Base-by-base conservation (phyloP, 352 stramenopile species). In the Pythium pectinolyticum region DNA sequence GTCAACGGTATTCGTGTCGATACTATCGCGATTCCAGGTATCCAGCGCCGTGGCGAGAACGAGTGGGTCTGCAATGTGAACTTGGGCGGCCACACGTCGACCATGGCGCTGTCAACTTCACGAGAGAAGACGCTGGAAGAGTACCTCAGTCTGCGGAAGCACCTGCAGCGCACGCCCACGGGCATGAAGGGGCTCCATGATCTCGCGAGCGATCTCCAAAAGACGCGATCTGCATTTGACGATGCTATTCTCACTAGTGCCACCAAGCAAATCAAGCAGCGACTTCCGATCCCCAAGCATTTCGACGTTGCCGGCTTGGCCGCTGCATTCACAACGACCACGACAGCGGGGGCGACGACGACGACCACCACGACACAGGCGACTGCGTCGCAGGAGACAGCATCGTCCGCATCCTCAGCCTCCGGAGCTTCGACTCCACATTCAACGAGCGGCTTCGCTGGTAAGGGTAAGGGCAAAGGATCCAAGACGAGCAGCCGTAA, bases 31-130 rank as follows among this genome's bases (percentile, higher is more conserved):
- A 74, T 90, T 25, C 73, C 67, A n/a, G 72, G 74, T 2, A 54
- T 92, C 20, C 80, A 89, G 52, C 35, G 73, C 17, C 55, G 70
- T 15, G 7, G 47, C 2, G 40, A 70, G 1, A 52, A 52, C 17
- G 66, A 39, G 11, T 92, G 81, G 83, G 67, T 73, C 6, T 84
- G 69, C 34, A 89, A 85, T 62, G 25, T 92, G 43, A 75, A 77
- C 34, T 30, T 90, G 49, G 56, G 66, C 11, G 68, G 76, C 17
- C 64, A 77, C 20, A 55, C 69, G 43, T 66, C 83, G 51, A 77
- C 74, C n/a, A 69, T 86, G 17, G 75, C 72, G 10, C 59, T 57
- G 15, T 74, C 57, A 32, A 52, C 67, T 19, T 81, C 74, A 28
- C 66, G 60, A 46, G 67, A 79, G 31, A 69, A 75, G 24, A 78